A percentile compares a stretch with the other conserved stretches of the same genome.
Conservation (phyloP, 1,284 basidiomycete genomes). For the Hymenochaete sp. region DNA sequence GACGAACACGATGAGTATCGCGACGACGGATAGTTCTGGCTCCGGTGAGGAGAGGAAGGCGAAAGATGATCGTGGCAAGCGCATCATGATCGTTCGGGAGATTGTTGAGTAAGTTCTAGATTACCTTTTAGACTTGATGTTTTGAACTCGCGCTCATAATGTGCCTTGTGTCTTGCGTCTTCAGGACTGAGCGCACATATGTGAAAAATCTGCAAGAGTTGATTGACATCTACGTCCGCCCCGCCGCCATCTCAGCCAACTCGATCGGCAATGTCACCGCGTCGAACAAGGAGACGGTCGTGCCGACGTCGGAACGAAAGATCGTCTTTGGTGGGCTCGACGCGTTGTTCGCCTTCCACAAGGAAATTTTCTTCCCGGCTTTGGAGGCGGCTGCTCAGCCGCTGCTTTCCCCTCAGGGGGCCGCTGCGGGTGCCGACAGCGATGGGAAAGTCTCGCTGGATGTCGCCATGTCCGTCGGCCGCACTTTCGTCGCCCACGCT, state of each 20-base stretch:
- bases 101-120: slow-evolving; percentile 65
- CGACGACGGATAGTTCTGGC: slow-evolving; percentile 61
- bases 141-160: slow-evolving; percentile 13
- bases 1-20: slow-evolving; percentile 62
- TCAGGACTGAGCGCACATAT: slow-evolving; percentile 90
- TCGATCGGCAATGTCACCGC: slow-evolving; percentile 54
- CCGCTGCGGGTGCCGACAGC: slow-evolving; percentile 46
- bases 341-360: slow-evolving; percentile 85
- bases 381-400: slow-evolving; percentile 69
- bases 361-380: slow-evolving; percentile 84
- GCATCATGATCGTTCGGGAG: slow-evolving; percentile 73
- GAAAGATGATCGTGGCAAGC: slow-evolving; percentile 80
- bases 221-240: slow-evolving; percentile 91
- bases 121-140: slow-evolving; percentile 4
- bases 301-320: slow-evolving; percentile 84
- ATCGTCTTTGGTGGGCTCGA: slow-evolving; percentile 92
- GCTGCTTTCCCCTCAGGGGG: slow-evolving; percentile 43
- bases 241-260: slow-evolving; percentile 65
- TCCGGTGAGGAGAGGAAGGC: slow-evolving; percentile 71
- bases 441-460: slow-evolving; percentile 67
- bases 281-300: slow-evolving; percentile 72
- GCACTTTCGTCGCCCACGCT: slow-evolving; percentile 86
- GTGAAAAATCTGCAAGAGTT: slow-evolving; percentile 89
- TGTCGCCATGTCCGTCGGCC: slow-evolving; percentile 78
- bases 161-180: slow-evolving; percentile 20